Base-by-base conservation (phyloP, 805 yeast genomes). In the Scheffersomyces amazonensis region DNA sequence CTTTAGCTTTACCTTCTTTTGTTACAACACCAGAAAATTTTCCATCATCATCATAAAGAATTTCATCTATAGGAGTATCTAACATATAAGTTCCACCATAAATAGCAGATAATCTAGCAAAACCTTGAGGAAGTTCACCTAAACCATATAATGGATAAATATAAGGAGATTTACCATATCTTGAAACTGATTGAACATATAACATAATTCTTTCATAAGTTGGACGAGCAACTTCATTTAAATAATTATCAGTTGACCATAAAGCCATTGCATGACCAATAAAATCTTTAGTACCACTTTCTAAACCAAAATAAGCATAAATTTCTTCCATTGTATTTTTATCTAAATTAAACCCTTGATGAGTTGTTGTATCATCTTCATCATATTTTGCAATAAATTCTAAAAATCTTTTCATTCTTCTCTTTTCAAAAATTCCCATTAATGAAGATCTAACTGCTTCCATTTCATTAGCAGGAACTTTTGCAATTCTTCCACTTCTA, bases 191-290 rank as follows among this genome's bases (percentile, higher is more conserved):
- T 51, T 87, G 87, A 34, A 87, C 83, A 56, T 93, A 93, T 43
- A 93, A 73, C 35, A 86, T 64, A 39, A 93, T 80, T 62, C 98
- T 76, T 59, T 91, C 93, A 52, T 84, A 78, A 8, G 96, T 82
- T 57, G 89, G 96, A 56, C 96, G 78, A 5, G 96, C 96, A 8
- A 96, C 96, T 62, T 87, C 81, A 43, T 72, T 75, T 56, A 93
- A 69, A 61, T 93, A 93, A 38, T 84, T 89, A 56, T 93, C 99
- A 54, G 87, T 90, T 16, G 93, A 77, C 83, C 96, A 90, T 43
- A 93, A 75, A 12, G 97, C 99, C 99, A 93, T 93, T 3, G 99
- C 93, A 62, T 93, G 99, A 32, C 99, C 99, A 48, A 93, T 87
- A 55, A 93, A 93, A 62, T 93, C 98, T 58, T 87, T 84, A 16